Evolutionary conservation across 1,284 basidiomycete species (phyloP).

Genomic region (Sparassis latifolia): DNA sequence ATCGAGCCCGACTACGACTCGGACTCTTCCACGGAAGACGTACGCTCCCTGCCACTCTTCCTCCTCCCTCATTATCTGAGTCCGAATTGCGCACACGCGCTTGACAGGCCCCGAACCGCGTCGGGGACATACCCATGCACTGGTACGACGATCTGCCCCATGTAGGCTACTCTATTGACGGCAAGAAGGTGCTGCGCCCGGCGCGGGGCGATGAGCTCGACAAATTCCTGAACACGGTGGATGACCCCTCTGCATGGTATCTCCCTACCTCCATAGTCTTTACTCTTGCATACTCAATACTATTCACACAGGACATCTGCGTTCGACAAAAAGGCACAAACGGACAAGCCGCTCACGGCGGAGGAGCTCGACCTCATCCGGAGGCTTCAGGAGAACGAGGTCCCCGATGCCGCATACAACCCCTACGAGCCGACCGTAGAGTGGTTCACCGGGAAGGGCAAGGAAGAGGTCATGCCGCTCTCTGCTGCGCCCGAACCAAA

Average conservation of each 20-base stretch:
- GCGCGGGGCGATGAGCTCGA: slow-evolving; percentile 96
- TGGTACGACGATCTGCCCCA: slow-evolving; percentile 99
- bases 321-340: slow-evolving; percentile 85
- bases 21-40: slow-evolving; percentile 96
- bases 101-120: slow-evolving; percentile 80
- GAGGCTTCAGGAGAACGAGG: slow-evolving; percentile 84
- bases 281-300: slow-evolving; percentile 1
- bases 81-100: not conserved
- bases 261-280: slow-evolving; percentile 1
- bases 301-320: slow-evolving; percentile 70
- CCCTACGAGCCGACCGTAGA: slow-evolving; percentile 92
- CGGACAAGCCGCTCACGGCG: slow-evolving; percentile 81
- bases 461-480: slow-evolving; percentile 91
- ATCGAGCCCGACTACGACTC: slow-evolving; percentile 97
- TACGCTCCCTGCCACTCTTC: slow-evolving; percentile 36
- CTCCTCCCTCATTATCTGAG: not conserved
- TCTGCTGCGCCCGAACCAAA: slow-evolving; percentile 93
- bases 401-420: slow-evolving; percentile 85
- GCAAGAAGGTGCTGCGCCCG: slow-evolving; percentile 90
- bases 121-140: slow-evolving; percentile 93
- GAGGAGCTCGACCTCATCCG: slow-evolving; percentile 96
- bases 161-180: slow-evolving; percentile 95
- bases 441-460: slow-evolving; percentile 97
- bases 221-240: slow-evolving; percentile 92
- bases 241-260: slow-evolving; percentile 88